Conservation (phyloP, 495 filamentous ascomycete genomes). For the Evernia prunastri region DNA sequence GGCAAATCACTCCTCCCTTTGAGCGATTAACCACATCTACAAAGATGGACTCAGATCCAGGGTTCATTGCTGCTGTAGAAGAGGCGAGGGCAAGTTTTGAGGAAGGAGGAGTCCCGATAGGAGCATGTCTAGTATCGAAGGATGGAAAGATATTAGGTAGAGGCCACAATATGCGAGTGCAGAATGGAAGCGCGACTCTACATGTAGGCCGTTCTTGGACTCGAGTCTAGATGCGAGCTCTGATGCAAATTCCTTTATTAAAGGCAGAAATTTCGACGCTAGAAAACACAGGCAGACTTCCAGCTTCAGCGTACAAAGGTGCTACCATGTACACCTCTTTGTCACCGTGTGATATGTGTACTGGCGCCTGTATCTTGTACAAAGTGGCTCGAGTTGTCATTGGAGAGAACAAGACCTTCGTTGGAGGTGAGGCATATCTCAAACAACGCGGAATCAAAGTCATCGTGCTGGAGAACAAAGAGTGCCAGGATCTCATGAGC, state of each 20-base stretch:
- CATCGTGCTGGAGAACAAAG: slow-evolving; percentile 59
- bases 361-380: slow-evolving; percentile 75
- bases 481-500: slow-evolving; percentile 69
- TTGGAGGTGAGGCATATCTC: slow-evolving; percentile 72
- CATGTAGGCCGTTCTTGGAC: slow-evolving; percentile 50
- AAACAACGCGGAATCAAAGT: slow-evolving; percentile 67
- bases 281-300: slow-evolving; percentile 69
- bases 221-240: not conserved
- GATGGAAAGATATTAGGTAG: slow-evolving; percentile 70
- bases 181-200: slow-evolving; percentile 66
- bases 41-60: slow-evolving; percentile 42
- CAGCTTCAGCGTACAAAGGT: slow-evolving; percentile 62
- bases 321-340: slow-evolving; percentile 84
- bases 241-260: not conserved
- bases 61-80: slow-evolving; percentile 60
- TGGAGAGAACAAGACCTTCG: slow-evolving; percentile 75
- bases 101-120: slow-evolving; percentile 82
- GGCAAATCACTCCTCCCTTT: not conserved
- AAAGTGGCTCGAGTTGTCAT: slow-evolving; percentile 74
- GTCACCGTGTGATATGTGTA: slow-evolving; percentile 86
- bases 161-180: slow-evolving; percentile 76
- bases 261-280: slow-evolving; percentile 78
- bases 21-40: not conserved
- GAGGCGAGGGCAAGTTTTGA: slow-evolving; percentile 60
- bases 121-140: slow-evolving; percentile 63